Evolutionary conservation across 2,329 filamentous ascomycete species (phyloP), one percentile per base, ranked within the genome.

Genomic region (Penicillium sp.): DNA sequence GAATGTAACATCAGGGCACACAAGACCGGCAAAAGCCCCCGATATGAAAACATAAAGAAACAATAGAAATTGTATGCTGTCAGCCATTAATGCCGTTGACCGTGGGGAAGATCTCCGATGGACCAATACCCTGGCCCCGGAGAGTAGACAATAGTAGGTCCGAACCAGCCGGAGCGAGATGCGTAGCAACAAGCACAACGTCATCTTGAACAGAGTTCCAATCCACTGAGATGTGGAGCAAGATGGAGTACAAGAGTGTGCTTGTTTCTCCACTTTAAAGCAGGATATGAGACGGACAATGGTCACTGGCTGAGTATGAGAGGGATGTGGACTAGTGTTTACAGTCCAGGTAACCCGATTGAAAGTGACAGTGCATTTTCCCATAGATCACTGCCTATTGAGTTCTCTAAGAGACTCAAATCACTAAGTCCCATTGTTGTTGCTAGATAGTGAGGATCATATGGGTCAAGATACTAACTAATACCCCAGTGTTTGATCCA

Each of bases 161-260:
- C 63, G 57, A 60, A 51, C 60, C 63, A 65, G 63, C 52, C 63
- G 62, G 60, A 63, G 39, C 46, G 29, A 53, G 43, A 55, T 61
- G 57, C 62, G 54, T 50, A 44, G 25, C 44, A 41, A 53, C 23
- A 55, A 3, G 16, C 34, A 47, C 55, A 36, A 66, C 64, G 64
- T 65, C 63, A 66, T 65, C 38, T 53, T 48, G 38, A 62, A 57
- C 15, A 50, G 53, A 61, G 43, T 23, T 59, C 48, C 39, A 49
- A 48, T 55, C 2, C 31, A 46, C 15, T 31, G 25, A 29, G 44
- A 10, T 59, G 61, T 64, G 60, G 61, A 62, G 57, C 40, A 59
- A 53, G 16, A 29, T 62, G 61, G 61, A 62, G 55, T 29, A 57
- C 55, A 25, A 15, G 39, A 31, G 33, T 41, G 58, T 53, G 44